A percentile compares a stretch with the other conserved stretches of the same genome.
These are phyloP conservation scores for Syzygium aqueum DNA, from an alignment of 345 rosid species.

Conservation along the genomic window DNA sequence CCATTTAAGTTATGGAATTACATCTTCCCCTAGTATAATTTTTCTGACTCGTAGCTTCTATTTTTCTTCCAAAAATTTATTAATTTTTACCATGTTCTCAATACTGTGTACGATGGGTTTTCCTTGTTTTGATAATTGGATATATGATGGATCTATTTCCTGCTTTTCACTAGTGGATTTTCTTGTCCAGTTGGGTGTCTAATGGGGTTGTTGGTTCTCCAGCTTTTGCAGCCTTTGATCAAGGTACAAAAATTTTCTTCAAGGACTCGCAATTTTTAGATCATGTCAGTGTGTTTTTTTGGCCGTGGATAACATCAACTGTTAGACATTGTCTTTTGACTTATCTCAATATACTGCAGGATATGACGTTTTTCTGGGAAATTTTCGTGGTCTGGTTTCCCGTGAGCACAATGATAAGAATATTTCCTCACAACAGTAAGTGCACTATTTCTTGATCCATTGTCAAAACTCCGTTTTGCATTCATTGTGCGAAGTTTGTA, in stretches of 20 bases:
- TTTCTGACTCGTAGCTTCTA: neutral
- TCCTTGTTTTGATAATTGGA: neutral
- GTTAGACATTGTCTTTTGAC: neutral
- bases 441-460: neutral
- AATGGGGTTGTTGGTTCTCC: constrained; percentile 97
- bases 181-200: constrained; percentile 72
- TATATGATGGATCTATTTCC: neutral
- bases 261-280: neutral
- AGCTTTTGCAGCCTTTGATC: constrained; percentile 97
- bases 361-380: constrained; percentile 90
- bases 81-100: neutral
- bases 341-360: constrained; percentile 35
- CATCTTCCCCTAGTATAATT: neutral
- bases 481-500: neutral
- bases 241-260: constrained; percentile 34
- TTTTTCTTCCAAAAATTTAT: neutral
- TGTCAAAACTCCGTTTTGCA: neutral
- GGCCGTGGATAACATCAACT: neutral
- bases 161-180: neutral
- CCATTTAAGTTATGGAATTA: neutral
- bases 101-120: neutral
- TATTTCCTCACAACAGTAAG: constrained; percentile 76
- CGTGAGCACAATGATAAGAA: constrained; percentile 80
- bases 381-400: constrained; percentile 89
- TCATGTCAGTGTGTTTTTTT: neutral